A percentile compares a stretch with the other conserved stretches of the same genome.
Conservation (phyloP, 1,139 yeast species). For the Blastobotrys buckinghamii region DNA sequence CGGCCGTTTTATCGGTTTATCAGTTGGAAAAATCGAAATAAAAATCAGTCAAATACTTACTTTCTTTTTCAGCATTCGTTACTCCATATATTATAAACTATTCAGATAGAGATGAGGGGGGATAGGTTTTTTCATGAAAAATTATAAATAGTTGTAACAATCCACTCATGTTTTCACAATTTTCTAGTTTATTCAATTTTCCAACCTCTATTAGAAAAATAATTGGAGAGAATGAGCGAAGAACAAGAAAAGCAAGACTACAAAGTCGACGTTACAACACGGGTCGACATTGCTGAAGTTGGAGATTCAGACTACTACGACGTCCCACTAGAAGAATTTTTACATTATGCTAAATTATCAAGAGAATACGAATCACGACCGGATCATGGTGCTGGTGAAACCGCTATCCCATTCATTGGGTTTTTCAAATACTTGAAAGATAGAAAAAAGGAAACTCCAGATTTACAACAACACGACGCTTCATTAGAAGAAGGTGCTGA, state of each 20-base stretch:
- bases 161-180: too few species aligned
- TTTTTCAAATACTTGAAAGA: conserved; percentile 13
- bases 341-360: conserved; percentile 31
- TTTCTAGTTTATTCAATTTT: too few species aligned
- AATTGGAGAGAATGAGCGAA: too few species aligned
- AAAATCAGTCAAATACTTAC: too few species aligned
- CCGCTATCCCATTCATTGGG: conserved; percentile 21
- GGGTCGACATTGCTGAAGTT: neutral
- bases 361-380: conserved; percentile 27
- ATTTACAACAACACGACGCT: neutral
- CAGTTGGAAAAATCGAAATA: too few species aligned
- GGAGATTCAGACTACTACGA: conserved; percentile 15
- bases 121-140: too few species aligned
- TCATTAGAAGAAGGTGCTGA: neutral
- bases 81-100: too few species aligned
- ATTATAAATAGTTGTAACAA: too few species aligned
- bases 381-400: conserved; percentile 16
- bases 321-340: conserved; percentile 30
- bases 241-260: neutral
- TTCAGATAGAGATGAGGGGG: too few species aligned
- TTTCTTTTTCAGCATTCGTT: too few species aligned
- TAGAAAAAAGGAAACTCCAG: conserved; percentile 1
- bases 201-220: too few species aligned
- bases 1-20: neutral
- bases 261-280: neutral